Conservation (phyloP, 805 yeast genomes). For the Candida lessepsii region DNA sequence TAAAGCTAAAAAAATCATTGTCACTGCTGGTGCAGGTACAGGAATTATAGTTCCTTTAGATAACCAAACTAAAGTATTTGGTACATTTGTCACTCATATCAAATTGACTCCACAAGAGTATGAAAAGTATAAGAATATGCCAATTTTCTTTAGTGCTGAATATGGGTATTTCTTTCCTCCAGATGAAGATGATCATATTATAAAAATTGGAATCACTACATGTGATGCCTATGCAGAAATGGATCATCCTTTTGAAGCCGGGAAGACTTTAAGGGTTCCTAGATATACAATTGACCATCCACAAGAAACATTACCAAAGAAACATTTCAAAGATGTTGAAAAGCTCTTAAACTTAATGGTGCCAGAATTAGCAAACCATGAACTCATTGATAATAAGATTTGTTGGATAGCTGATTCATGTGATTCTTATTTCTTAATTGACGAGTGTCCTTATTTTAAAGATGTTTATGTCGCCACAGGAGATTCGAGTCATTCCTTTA, state of each 20-base stretch:
- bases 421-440: constrained; percentile 41
- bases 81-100: constrained; percentile 36
- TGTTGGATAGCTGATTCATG: constrained; percentile 34
- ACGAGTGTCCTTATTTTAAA: constrained; percentile 30
- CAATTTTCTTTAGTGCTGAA: constrained; percentile 44
- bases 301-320: constrained; percentile 14
- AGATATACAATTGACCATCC: constrained; percentile 14
- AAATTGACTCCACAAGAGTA: constrained; percentile 34
- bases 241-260: constrained; percentile 16
- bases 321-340: constrained; percentile 14
- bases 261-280: constrained; percentile 15
- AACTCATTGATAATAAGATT: constrained; percentile 13
- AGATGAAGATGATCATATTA: constrained; percentile 27
- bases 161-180: constrained; percentile 49
- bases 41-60: constrained; percentile 28
- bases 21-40: constrained; percentile 40
- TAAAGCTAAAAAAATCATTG: constrained; percentile 31
- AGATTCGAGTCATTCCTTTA: constrained; percentile 49
- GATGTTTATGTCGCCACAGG: constrained; percentile 45
- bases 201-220: constrained; percentile 29
- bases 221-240: constrained; percentile 17
- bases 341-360: constrained; percentile 13
- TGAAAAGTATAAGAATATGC: constrained; percentile 34
- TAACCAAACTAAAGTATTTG: constrained; percentile 34
- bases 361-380: constrained; percentile 16